phyloP scores from a whole-genome alignment of 139 green algal species.

The Chlamydomonas schloesseri region DNA sequence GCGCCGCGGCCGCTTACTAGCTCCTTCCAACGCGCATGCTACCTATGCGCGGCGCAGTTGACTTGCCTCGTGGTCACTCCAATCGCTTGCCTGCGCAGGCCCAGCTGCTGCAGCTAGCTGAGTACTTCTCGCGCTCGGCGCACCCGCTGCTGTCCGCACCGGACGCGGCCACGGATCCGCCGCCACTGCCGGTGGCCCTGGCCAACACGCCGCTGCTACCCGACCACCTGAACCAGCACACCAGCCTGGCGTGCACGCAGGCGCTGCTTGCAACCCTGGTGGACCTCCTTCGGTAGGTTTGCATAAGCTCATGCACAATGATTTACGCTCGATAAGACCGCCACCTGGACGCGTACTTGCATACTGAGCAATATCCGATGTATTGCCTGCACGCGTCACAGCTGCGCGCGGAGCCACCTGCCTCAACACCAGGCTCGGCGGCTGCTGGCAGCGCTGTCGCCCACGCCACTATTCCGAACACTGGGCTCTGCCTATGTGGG shows the following conservation, averaged over 20 bases:
- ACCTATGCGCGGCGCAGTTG: background rate
- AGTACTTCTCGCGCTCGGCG: slow-evolving; percentile 37
- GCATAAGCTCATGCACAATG: no score
- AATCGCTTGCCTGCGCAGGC: no score
- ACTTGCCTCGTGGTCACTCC: no score
- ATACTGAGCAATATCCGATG: no score
- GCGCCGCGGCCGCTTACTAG: background rate
- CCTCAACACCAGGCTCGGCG: slow-evolving; percentile 1
- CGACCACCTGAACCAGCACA: background rate
- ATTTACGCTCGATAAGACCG: no score
- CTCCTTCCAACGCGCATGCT: background rate
- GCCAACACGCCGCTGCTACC: slow-evolving; percentile 2
- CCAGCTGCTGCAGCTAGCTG: slow-evolving; percentile 55
- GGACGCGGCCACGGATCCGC: slow-evolving; percentile 12
- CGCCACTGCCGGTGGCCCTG: slow-evolving; percentile 42
- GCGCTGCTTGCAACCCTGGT: slow-evolving; percentile 18
- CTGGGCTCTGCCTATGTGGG: slow-evolving; percentile 32
- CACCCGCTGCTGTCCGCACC: slow-evolving; percentile 45
- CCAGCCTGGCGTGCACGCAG: slow-evolving; percentile 1
- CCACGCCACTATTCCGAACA: slow-evolving; percentile 29
- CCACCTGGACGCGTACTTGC: no score
- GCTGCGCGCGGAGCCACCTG: slow-evolving; percentile 28
- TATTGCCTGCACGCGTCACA: background rate
- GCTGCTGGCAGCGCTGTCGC: slow-evolving; percentile 26
- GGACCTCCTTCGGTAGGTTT: slow-evolving; percentile 30